Conservation (phyloP, 306 rosid genomes). For the Ceratonia siliqua region DNA sequence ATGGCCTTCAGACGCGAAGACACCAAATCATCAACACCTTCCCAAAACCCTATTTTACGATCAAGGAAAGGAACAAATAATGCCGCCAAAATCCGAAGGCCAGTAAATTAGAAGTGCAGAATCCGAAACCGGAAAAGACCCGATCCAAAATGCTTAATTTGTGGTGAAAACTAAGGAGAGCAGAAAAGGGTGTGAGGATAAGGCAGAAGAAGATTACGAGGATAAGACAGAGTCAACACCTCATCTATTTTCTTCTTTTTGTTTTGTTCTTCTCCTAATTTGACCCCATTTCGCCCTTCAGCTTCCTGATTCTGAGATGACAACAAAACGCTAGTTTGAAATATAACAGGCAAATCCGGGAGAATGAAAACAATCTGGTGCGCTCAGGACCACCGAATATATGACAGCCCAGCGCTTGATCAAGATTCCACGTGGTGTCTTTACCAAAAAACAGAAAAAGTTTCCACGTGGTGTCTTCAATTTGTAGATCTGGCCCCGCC, state of each 20-base stretch:
- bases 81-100: background rate
- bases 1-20: background rate
- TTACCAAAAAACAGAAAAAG: too few relatives aligned
- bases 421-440: too few relatives aligned
- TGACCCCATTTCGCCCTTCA: background rate
- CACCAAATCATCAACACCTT: background rate
- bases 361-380: background rate
- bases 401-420: background rate
- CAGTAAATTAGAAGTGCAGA: background rate
- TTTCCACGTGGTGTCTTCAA: too few relatives aligned
- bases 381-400: background rate
- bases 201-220: background rate
- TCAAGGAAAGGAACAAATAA: background rate
- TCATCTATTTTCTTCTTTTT: background rate
- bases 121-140: background rate
- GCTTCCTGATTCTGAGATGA: background rate
- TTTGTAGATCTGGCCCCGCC: too few relatives aligned
- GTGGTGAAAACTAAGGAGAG: background rate
- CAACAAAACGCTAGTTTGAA: background rate
- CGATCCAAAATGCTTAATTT: background rate
- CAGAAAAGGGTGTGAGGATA: background rate
- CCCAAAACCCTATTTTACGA: constrained; percentile 30
- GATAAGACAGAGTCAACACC: constrained; percentile 8
- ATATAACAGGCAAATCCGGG: background rate
- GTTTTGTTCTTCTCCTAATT: background rate